Evolutionary conservation across 495 filamentous ascomycete species (phyloP).

Genomic region (Corynascus novoguineensis): DNA sequence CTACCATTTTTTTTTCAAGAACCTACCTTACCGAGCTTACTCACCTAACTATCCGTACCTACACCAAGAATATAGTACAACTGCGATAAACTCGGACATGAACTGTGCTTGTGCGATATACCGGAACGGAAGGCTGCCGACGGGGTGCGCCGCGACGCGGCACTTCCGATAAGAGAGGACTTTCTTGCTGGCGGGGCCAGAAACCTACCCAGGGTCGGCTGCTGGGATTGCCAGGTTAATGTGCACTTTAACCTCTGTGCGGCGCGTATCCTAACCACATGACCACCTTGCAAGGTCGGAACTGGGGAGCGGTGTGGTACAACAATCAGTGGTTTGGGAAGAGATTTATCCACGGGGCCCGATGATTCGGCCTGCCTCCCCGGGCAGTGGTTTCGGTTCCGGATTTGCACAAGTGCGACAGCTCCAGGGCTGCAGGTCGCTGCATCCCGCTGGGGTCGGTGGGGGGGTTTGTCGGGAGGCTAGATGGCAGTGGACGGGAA

Average conservation of each 20-base stretch:
- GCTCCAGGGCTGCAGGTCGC: not conserved
- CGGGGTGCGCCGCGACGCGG: not conserved
- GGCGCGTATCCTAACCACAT: constrained; percentile 6
- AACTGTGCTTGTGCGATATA: too few species aligned
- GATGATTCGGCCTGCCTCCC: constrained; percentile 9
- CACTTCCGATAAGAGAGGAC: not conserved
- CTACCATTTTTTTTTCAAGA: not conserved
- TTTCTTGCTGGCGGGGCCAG: not conserved
- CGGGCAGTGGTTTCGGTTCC: not conserved
- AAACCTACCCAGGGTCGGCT: not conserved
- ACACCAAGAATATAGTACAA: too few species aligned
- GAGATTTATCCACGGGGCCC: constrained; percentile 5
- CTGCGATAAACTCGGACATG: too few species aligned
- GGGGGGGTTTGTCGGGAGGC: not conserved
- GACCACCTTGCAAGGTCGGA: not conserved
- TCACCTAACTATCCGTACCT: too few species aligned
- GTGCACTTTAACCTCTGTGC: not conserved
- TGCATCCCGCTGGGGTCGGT: constrained; percentile 3
- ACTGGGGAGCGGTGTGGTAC: constrained; percentile 13
- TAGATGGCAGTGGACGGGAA: not conserved
- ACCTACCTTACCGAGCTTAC: too few species aligned
- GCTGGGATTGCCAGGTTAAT: not conserved
- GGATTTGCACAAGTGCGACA: not conserved
- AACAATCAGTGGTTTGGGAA: constrained; percentile 12
- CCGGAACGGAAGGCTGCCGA: too few species aligned